Percentiles rank a stretch among this genome's conserved stretches.
Conservation (phyloP, 345 rosid genomes). For the Eucalyptus pauciflora region DNA sequence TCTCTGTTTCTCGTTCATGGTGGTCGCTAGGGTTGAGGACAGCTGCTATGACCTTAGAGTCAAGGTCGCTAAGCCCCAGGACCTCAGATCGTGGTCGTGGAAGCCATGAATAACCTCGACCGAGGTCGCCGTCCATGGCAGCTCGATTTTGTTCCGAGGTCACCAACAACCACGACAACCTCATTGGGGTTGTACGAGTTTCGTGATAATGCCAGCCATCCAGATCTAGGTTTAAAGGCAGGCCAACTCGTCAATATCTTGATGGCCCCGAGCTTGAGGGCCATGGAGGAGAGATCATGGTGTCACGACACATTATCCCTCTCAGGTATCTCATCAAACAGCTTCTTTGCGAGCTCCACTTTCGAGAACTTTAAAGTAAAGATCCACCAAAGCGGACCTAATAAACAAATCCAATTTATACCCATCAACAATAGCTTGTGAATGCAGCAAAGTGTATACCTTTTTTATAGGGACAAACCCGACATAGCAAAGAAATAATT, state of each 20-base stretch:
- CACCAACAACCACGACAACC: background rate
- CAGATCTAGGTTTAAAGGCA: background rate
- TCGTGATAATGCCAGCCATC: background rate
- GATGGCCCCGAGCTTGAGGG: background rate
- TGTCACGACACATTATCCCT: constrained; percentile 54
- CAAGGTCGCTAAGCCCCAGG: background rate
- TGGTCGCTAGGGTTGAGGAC: background rate
- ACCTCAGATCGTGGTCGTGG: background rate
- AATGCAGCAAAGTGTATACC: constrained; percentile 39
- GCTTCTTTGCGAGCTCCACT: constrained; percentile 22
- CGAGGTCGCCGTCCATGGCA: background rate
- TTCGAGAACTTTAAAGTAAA: constrained; percentile 37
- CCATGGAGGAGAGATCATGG: constrained; percentile 26
- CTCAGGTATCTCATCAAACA: constrained; percentile 50
- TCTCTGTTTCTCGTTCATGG: background rate
- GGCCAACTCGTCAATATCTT: background rate
- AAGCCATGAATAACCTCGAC: background rate
- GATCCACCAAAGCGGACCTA: constrained; percentile 43
- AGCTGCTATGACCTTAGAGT: background rate
- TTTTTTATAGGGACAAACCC: constrained; percentile 4
- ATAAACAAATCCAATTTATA: constrained; percentile 34
- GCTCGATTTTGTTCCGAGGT: background rate
- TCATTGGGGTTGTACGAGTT: background rate
- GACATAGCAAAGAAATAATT: constrained; percentile 35
- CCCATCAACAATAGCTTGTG: constrained; percentile 41